These are phyloP conservation scores for Rhytidiadelphus loreus DNA, from an alignment of 225 moss, liverwort and hornwort species.

Conservation along the genomic window DNA sequence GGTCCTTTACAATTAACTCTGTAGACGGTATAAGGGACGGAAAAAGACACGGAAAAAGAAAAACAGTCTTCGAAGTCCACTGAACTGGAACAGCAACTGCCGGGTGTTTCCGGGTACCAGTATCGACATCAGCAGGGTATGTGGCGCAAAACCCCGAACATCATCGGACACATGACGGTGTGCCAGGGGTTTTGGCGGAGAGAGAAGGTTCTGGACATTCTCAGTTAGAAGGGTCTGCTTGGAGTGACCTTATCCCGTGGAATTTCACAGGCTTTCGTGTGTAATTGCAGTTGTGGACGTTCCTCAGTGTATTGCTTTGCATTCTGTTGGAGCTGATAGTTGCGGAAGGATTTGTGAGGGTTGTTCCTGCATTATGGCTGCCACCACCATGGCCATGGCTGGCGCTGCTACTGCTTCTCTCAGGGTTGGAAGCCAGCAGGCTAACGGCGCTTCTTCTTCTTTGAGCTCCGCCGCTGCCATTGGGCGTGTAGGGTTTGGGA, in stretches of 20 bases:
- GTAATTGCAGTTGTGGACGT: neutral
- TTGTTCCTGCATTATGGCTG: neutral
- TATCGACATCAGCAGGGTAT: neutral
- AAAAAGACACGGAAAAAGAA: neutral
- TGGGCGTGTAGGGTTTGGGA: neutral
- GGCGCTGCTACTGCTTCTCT: neutral
- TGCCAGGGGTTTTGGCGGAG: neutral
- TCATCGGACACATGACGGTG: neutral
- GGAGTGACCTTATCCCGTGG: neutral
- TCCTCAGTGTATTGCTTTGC: neutral
- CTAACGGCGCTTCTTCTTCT: neutral
- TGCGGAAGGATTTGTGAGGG: neutral
- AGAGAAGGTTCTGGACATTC: neutral
- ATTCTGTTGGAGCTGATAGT: neutral
- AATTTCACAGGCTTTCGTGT: neutral
- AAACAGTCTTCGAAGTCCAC: neutral
- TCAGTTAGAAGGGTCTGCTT: neutral
- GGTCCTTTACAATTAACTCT: too few relatives aligned
- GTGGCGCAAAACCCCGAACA: neutral
- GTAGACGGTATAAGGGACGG: too few relatives aligned
- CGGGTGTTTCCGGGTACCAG: neutral
- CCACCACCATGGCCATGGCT: neutral
- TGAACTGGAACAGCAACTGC: neutral
- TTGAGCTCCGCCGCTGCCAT: neutral
- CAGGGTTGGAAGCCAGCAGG: neutral